Percentiles rank a stretch among this genome's conserved stretches.
Conservation (phyloP, 75 land plant genomes). For the Cunninghamia lanceolata region DNA sequence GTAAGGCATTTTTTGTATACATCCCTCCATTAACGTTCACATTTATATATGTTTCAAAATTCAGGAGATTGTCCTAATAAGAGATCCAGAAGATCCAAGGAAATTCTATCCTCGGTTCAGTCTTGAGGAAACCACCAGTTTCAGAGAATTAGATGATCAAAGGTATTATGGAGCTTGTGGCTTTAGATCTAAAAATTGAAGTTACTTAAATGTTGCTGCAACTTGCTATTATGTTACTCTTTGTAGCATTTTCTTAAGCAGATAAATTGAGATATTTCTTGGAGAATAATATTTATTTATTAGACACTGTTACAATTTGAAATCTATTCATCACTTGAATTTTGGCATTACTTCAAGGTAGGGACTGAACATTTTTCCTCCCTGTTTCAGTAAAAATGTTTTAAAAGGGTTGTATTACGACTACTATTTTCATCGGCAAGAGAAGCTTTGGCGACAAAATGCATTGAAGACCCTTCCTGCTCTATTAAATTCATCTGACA, state of each 20-base stretch:
- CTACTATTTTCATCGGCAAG: conserved; percentile 93
- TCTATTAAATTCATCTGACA: conserved; percentile 88
- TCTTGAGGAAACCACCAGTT: conserved; percentile 85
- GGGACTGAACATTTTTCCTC: neutral
- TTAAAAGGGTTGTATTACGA: conserved; percentile 76
- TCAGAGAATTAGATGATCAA: conserved; percentile 85
- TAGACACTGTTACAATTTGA: neutral
- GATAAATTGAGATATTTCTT: neutral
- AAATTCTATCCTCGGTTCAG: conserved; percentile 91
- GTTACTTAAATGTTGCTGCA: neutral
- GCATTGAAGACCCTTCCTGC: conserved; percentile 93
- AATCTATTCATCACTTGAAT: neutral
- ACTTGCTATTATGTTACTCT: neutral
- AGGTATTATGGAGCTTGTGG: conserved; percentile 42
- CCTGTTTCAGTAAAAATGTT: conserved; percentile 72
- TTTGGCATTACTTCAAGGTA: conserved; percentile 2
- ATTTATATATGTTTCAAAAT: conserved; percentile 3
- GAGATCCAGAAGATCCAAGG: conserved; percentile 78
- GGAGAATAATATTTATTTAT: neutral
- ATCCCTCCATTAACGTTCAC: neutral
- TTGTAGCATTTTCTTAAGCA: neutral
- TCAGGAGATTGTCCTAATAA: conserved; percentile 92
- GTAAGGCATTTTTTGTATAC: neutral
- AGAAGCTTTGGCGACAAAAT: conserved; percentile 86
- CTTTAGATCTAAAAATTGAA: neutral